Percentiles rank a stretch among this genome's conserved stretches.
These are phyloP conservation scores for Nephelium lappaceum DNA, from an alignment of 345 rosid species.

Conservation along the genomic window DNA sequence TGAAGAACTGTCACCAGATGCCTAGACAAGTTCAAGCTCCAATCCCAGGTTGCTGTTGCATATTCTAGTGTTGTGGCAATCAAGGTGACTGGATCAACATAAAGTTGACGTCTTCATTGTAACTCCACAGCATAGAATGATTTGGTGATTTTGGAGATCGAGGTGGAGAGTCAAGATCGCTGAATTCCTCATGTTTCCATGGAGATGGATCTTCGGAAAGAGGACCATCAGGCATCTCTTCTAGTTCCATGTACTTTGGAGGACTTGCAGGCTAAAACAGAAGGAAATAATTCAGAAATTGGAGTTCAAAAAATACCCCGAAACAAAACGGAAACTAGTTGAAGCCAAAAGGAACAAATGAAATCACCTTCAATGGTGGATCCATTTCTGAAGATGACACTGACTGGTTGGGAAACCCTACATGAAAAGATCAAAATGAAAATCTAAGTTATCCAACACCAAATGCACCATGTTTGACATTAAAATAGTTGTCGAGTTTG, in stretches of 20 bases:
- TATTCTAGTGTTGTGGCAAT: not conserved
- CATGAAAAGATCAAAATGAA: not conserved
- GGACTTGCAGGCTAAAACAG: constrained; percentile 32
- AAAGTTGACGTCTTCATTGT: constrained; percentile 30
- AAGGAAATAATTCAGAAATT: not conserved
- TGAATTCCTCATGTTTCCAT: constrained; percentile 3
- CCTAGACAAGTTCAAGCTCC: not conserved
- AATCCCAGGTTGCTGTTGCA: not conserved
- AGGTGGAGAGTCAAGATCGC: constrained; percentile 25
- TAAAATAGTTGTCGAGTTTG: not conserved
- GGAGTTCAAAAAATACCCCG: not conserved
- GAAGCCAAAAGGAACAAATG: not conserved
- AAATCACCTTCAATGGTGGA: constrained; percentile 29
- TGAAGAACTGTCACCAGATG: constrained; percentile 1
- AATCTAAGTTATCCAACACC: not conserved
- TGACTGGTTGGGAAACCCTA: constrained; percentile 27
- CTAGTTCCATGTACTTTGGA: constrained; percentile 25
- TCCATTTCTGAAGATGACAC: constrained; percentile 14
- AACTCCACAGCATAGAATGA: constrained; percentile 22
- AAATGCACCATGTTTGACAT: not conserved
- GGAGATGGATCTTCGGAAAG: constrained; percentile 24
- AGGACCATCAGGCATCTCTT: constrained; percentile 38
- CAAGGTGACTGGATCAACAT: constrained; percentile 37
- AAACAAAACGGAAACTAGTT: not conserved
- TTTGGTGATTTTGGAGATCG: constrained; percentile 34